Evolutionary conservation across 2,329 filamentous ascomycete genomes (phyloP).

Genomic region (Fusarium anthophilum): DNA sequence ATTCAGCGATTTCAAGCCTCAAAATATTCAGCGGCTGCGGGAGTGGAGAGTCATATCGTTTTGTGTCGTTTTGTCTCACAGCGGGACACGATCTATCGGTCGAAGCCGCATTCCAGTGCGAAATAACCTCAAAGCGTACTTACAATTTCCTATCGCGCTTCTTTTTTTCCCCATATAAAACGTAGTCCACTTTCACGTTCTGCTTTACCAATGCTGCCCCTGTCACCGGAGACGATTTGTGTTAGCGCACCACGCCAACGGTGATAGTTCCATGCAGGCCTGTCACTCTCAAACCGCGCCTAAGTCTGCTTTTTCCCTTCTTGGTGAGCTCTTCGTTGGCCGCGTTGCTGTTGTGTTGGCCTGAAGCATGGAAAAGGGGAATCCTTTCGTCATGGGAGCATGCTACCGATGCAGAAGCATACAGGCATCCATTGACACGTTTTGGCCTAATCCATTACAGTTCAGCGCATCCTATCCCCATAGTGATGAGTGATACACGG

Average conservation of each 20-base stretch:
- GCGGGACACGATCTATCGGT: background rate
- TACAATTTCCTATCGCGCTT: background rate
- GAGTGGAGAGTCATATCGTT: background rate
- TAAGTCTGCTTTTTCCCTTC: background rate
- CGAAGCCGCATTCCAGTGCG: conserved; percentile 13
- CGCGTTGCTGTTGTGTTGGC: background rate
- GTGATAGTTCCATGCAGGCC: conserved; percentile 24
- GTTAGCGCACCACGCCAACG: conserved; percentile 24
- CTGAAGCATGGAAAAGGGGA: background rate
- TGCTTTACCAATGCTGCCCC: background rate
- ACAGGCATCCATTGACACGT: background rate
- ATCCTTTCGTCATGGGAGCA: background rate
- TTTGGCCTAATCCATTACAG: background rate
- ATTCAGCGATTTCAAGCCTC: conserved; percentile 16
- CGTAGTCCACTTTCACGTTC: background rate
- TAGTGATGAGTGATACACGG: background rate
- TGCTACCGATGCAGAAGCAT: background rate
- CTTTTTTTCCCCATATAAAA: background rate
- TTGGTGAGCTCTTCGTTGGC: background rate
- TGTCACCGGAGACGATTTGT: conserved; percentile 14
- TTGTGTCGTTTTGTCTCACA: too few species aligned
- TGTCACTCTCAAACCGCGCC: conserved; percentile 17
- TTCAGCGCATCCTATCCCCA: background rate
- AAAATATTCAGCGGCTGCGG: background rate
- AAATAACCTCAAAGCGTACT: background rate